Base-by-base conservation (phyloP, 805 yeast genomes). In the Pichia rugopelliculosa region DNA sequence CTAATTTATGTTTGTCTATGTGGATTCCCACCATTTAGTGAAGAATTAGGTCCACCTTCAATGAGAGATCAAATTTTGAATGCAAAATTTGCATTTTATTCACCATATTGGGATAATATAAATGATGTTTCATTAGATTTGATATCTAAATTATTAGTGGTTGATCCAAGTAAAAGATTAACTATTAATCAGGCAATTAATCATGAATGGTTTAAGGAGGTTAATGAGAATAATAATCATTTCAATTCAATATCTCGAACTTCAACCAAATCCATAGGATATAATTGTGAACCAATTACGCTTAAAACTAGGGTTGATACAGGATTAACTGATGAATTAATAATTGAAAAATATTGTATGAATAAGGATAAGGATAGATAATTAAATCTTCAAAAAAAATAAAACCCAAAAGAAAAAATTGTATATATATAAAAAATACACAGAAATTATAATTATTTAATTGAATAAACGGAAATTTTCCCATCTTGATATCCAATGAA, bases 11-110 rank as follows among this genome's bases (percentile, higher is more conserved):
- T 85, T 2, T 84, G 93, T 59, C 67, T 86, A 17, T 84, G 88
- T 60, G 95, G 95, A 0, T 86, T 86, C 54, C 93, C 91, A 5
- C 95, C 95, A 0, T 86, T 86, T 59, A 82, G 88, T 57, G 93
- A 84, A 40, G 91, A 86, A 51, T 61, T 85, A 47, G 90, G 82
- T 0, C 93, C 93, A 11, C 91, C 91, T 10, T 72, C 74, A 22
- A 81, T 85, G 85, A 75, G 79, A 50, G 87, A 84, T 39, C 93
- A 85, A 62, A 84, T 85, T 44, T 56, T 82, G 10, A 66, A 68
- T 30, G 91, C 85, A 0, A 76, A 74, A 50, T 84, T 72, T 62
- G 88, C 89, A 0, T 85, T 85, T 59, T 85, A 79, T 60, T 77
- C 87, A 6, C 91, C 91, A 0, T 85, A 80, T 56, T 85, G 90